These are phyloP conservation scores for Teratosphaeriaceae sp. DNA, from an alignment of 2,329 filamentous ascomycete genomes.

Conservation along the genomic window DNA sequence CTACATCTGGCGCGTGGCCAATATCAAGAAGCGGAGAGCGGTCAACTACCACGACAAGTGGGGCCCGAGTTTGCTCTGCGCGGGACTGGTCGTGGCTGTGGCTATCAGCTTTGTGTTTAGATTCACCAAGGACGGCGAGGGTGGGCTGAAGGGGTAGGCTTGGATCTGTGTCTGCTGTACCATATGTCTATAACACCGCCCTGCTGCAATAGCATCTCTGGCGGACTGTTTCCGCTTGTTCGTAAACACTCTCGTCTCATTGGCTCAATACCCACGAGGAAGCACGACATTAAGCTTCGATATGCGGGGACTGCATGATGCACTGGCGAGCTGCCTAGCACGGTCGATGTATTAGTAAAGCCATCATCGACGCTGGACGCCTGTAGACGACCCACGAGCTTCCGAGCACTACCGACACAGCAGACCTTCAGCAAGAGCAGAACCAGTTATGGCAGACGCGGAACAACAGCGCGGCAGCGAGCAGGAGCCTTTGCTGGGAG, in stretches of 20 bases:
- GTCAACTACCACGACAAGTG: constrained; percentile 87
- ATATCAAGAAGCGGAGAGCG: constrained; percentile 76
- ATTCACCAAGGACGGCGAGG: constrained; percentile 50
- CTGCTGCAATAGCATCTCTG: too few species aligned
- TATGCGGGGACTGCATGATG: background rate
- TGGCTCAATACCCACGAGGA: too few species aligned
- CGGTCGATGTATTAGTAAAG: background rate
- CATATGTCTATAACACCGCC: too few species aligned
- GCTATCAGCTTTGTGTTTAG: constrained; percentile 74
- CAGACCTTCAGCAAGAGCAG: too few species aligned
- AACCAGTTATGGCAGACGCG: constrained; percentile 53
- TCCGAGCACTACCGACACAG: too few species aligned
- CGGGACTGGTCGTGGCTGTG: constrained; percentile 65
- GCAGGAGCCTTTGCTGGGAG: constrained; percentile 64
- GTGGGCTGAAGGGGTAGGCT: constrained; percentile 34
- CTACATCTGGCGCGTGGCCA: constrained; percentile 81
- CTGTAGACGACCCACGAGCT: too few species aligned
- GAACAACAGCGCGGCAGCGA: constrained; percentile 42
- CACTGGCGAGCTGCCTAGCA: too few species aligned
- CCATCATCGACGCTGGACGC: background rate
- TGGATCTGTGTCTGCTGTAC: too few species aligned
- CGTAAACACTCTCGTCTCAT: too few species aligned
- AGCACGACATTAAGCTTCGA: too few species aligned
- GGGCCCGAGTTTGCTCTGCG: constrained; percentile 73
- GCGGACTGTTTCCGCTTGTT: too few species aligned